Evolutionary conservation across 352 stramenopile genomes (phyloP).

Genomic region (Phytophthora syringae): DNA sequence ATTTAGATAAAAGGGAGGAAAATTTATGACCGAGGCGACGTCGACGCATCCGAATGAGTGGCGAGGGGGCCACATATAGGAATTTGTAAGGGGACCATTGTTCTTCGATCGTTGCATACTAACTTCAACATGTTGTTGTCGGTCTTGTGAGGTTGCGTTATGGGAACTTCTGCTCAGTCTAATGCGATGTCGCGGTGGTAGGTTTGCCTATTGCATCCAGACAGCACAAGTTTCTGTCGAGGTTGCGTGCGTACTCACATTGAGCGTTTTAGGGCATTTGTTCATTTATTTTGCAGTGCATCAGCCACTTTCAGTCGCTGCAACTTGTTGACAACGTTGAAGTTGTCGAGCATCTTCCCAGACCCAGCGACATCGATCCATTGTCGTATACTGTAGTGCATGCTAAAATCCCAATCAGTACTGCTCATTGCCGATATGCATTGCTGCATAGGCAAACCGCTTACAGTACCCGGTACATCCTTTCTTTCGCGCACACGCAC

Average conservation of each 20-base stretch:
- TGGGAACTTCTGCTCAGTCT: not conserved
- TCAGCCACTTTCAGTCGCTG: constrained; percentile 3
- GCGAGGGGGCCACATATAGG: constrained; percentile 18
- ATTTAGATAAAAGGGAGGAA: not conserved
- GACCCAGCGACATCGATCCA: too few relatives aligned
- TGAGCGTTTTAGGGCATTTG: not conserved
- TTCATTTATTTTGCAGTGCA: too few relatives aligned
- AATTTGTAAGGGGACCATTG: constrained; percentile 32
- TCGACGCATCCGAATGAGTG: constrained; percentile 41
- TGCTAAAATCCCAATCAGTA: too few relatives aligned
- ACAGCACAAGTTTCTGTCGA: not conserved
- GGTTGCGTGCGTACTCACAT: not conserved
- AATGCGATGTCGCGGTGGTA: not conserved
- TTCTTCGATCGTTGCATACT: constrained; percentile 20
- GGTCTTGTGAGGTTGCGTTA: not conserved
- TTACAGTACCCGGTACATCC: too few relatives aligned
- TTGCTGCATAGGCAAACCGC: too few relatives aligned
- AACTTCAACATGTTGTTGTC: constrained; percentile 29
- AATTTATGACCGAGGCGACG: constrained; percentile 31
- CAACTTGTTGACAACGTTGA: too few relatives aligned
- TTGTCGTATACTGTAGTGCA: too few relatives aligned
- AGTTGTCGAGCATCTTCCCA: constrained; percentile 2
- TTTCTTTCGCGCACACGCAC: too few relatives aligned
- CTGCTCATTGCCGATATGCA: too few relatives aligned
- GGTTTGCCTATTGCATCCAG: not conserved